Evolutionary conservation across 129 eudicot genomes (phyloP), one percentile per base, ranked within the genome.

Genomic region (Erigeron canadensis): DNA sequence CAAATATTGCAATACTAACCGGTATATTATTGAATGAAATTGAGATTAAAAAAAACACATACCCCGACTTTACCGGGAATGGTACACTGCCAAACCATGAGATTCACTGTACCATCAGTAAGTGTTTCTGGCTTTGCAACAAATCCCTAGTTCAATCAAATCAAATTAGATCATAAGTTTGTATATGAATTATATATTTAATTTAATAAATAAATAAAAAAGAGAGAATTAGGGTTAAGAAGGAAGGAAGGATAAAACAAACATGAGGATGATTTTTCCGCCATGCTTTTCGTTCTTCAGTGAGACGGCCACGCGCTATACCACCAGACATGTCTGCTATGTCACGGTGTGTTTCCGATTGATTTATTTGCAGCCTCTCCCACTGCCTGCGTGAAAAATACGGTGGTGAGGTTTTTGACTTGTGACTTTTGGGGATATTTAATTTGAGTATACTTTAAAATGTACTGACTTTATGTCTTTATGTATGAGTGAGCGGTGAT

Each of bases 241-340:
- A 21, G 1, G 18, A 40, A 58, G 18, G 69, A 63, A 21, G 1
- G 18, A 40, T 38, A 0, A 40, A n/a, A 75, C 90, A 53, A 60
- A 89, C 96, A 79, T 89, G 96, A 64, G 96, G 96, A 59, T 89
- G 96, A 76, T 89, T 89, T 79, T 86, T 89, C 28, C 96, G 86
- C 96, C 96, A 89, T 19, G 89, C 82, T 72, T 89, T 89, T 15
- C 96, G 87, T 75, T 89, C 96, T 74, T 89, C 96, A 2, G 96
- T 83, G 62, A 89, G 93, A 63, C 96, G 93, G 5, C 93, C 93
- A 59, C 96, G 96, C 58, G 93, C 93, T 21, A 89, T 89, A n/a
- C 93, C 96, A 34, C 96, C 93, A 0, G 93, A 86, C 96, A 89
- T 89, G 73, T 17, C 39, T 17, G 51, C 73, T 68, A n/a, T 10